Conservation (phyloP, 345 rosid species). For the Aethionema arabicum region DNA sequence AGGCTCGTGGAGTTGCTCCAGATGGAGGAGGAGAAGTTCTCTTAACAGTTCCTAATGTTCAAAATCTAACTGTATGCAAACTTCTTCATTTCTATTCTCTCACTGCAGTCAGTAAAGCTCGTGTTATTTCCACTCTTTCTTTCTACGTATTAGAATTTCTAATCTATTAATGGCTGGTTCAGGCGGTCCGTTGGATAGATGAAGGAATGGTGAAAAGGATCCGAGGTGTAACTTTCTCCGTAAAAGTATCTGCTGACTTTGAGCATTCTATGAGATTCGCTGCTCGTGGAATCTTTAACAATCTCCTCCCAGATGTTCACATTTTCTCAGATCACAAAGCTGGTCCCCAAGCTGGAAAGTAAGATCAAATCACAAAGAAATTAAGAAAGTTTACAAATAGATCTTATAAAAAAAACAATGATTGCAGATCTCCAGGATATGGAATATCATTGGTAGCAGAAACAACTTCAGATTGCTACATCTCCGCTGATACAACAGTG, state of each 20-base stretch:
- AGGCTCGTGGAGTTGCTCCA: conserved; percentile 77
- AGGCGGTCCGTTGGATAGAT: conserved; percentile 78
- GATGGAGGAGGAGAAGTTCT: conserved; percentile 83
- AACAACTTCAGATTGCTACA: conserved; percentile 79
- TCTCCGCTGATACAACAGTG: conserved; percentile 73
- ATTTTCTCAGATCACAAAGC: conserved; percentile 65
- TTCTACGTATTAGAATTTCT: conserved; percentile 18
- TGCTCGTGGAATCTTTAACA: conserved; percentile 90
- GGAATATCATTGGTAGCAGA: conserved; percentile 93
- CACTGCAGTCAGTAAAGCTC: no score
- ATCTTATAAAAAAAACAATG: background rate
- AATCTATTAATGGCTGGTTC: conserved; percentile 26
- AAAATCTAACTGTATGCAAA: conserved; percentile 50
- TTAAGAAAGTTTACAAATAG: background rate
- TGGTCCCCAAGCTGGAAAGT: conserved; percentile 90
- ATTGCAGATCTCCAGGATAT: conserved; percentile 84
- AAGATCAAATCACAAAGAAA: conserved; percentile 30
- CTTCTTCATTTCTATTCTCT: background rate
- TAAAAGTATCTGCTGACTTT: conserved; percentile 66
- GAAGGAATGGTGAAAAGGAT: conserved; percentile 95
- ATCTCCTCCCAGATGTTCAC: conserved; percentile 86
- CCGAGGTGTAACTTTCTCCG: conserved; percentile 78
- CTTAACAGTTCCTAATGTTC: conserved; percentile 60
- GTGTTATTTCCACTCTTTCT: background rate
- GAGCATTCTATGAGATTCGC: conserved; percentile 76